Conservation (phyloP, 345 rosid genomes). For the Moricandia arvensis region DNA sequence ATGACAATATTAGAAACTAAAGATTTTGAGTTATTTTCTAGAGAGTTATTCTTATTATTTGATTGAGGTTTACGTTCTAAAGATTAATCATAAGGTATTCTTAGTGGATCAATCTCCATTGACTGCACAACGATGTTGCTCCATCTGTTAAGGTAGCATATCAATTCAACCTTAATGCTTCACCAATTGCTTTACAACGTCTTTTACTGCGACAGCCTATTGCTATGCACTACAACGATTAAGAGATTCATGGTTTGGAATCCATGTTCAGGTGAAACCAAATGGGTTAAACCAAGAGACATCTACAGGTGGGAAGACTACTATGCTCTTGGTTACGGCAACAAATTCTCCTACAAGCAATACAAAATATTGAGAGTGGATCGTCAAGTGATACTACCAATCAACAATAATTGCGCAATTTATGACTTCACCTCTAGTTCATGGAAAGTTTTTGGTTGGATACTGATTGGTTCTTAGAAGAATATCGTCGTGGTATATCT, state of each 20-base stretch:
- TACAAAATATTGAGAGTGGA: background rate
- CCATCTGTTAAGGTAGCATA: background rate
- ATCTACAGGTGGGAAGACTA: background rate
- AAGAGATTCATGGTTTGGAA: constrained; percentile 2
- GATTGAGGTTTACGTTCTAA: no score
- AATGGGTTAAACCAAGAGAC: background rate
- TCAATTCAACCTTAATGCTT: background rate
- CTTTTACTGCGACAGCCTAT: background rate
- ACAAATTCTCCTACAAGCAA: background rate
- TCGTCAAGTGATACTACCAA: background rate
- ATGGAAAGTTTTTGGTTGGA: background rate
- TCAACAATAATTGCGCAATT: background rate
- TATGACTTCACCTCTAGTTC: background rate
- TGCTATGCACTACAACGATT: background rate
- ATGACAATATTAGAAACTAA: no score
- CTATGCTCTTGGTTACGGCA: constrained; percentile 3
- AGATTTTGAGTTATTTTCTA: no score
- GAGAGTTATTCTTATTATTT: no score
- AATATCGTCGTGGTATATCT: background rate
- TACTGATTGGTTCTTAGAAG: background rate
- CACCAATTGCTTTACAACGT: background rate
- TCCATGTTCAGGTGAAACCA: constrained; percentile 1
- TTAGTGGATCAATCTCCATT: background rate
- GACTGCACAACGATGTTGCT: background rate
- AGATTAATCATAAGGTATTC: background rate